Conservation (phyloP, 345 rosid species). For the Brassica rapa region DNA sequence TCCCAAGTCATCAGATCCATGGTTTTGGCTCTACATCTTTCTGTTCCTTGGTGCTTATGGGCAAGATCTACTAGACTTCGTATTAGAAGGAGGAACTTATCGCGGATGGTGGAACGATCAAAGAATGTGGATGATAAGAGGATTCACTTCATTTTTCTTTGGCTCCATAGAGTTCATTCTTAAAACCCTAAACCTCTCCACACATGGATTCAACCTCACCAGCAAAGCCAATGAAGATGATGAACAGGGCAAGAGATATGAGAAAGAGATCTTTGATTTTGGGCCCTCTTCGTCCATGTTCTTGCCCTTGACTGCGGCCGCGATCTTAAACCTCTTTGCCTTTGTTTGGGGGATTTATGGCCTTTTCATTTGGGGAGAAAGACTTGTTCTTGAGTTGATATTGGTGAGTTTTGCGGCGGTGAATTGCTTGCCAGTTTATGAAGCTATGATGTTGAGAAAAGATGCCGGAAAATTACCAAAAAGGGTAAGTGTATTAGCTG, state of each 20-base stretch:
- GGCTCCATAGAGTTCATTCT: constrained; percentile 52
- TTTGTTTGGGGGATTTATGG: constrained; percentile 38
- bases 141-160: constrained; percentile 24
- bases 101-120: constrained; percentile 4
- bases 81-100: not conserved
- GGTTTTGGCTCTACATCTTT: constrained; percentile 51
- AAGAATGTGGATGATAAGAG: constrained; percentile 4
- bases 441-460: constrained; percentile 58
- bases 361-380: constrained; percentile 28
- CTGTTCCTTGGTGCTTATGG: not conserved
- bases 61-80: constrained; percentile 8
- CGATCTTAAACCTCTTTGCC: constrained; percentile 51
- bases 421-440: constrained; percentile 59
- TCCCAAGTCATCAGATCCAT: constrained; percentile 61
- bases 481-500: constrained; percentile 27
- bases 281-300: constrained; percentile 62
- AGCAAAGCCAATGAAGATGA: constrained; percentile 55
- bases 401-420: constrained; percentile 45
- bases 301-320: constrained; percentile 45
- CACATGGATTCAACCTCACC: constrained; percentile 56
- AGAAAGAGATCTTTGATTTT: constrained; percentile 60
- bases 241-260: constrained; percentile 61
- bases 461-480: constrained; percentile 60
- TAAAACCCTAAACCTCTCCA: constrained; percentile 47
- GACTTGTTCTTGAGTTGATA: constrained; percentile 46